phyloP scores from a whole-genome alignment of 2,329 filamentous ascomycete species.

The Pseudocercospora eumusae region DNA sequence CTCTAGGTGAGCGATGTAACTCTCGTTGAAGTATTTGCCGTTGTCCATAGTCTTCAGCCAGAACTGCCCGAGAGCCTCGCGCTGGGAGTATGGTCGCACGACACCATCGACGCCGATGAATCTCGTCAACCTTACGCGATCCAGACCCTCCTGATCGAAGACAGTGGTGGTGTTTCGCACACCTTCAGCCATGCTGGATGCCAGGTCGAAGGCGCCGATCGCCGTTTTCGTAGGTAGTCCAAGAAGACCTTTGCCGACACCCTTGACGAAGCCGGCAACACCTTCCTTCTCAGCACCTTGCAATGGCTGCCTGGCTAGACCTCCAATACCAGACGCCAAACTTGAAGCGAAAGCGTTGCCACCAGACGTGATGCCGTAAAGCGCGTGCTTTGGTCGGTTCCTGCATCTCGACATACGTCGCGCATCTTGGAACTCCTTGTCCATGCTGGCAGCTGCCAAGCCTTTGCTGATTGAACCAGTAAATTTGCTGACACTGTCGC shows the following conservation, averaged over 20 bases:
- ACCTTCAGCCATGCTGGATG: constrained; percentile 93
- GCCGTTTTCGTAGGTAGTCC: constrained; percentile 96
- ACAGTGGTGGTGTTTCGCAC: constrained; percentile 98
- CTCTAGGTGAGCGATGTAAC: constrained; percentile 95
- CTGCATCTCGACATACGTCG: constrained; percentile 89
- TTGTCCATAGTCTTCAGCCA: constrained; percentile 99
- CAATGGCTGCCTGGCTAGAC: constrained; percentile 87
- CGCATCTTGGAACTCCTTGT: constrained; percentile 98
- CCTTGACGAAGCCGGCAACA: constrained; percentile 92
- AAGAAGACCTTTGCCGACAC: constrained; percentile 90
- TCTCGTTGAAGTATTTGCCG: constrained; percentile 95
- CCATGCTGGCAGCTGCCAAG: constrained; percentile 88
- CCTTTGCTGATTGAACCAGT: constrained; percentile 97
- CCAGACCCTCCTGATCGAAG: constrained; percentile 91
- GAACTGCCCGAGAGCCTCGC: constrained; percentile 93
- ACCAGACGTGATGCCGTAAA: constrained; percentile 93
- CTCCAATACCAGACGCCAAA: constrained; percentile 89
- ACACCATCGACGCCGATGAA: constrained; percentile 93
- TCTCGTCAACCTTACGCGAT: constrained; percentile 88
- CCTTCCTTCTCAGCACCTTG: constrained; percentile 97
- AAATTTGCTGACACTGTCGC: constrained; percentile 95
- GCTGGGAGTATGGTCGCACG: constrained; percentile 89
- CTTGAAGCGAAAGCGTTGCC: constrained; percentile 94
- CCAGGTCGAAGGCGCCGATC: constrained; percentile 94
- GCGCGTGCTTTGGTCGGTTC: constrained; percentile 93